Base-by-base conservation (phyloP, 106 monocot genomes). In the Cymbidium sinense region DNA sequence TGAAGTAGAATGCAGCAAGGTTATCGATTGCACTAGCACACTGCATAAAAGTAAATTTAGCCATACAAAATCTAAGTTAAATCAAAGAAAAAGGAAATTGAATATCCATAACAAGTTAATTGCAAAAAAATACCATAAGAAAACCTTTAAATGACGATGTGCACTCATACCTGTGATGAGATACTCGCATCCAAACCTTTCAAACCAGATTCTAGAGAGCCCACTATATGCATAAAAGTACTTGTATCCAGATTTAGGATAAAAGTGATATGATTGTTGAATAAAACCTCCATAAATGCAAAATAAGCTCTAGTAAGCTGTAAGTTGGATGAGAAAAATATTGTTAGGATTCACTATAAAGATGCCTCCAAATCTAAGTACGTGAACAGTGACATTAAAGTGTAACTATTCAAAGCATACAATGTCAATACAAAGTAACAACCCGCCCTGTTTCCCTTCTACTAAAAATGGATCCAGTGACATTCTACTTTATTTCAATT, bases 11-110 rank as follows among this genome's bases (percentile, higher is more conserved):
- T 13, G 88, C 82, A 78, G 98, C 98, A 29, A 98, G 84, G 64
- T 92, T 88, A 83, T 98, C 98, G 62, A 98, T 80, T 55, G 98
- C 90, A 84, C 88, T 86, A 70, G 98, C 98, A 86, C 98, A 98
- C 98, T 98, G 70, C 27, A 39, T 43, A 34, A 20, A 70, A 80
- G 54, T 34, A 67, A 67, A 37, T 35, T 43, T 73, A 43, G 58
- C 27, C 70, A 77, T 37, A 3, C 27, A 62, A 25, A 47, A 30
- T 27, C 3, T 2, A 17, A 30, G 30, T 11, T 3, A 2, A 15
- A 30, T 31, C 13, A 3, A n/a, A 67, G 15, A 67, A 33, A 67
- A 3, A 31, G 33, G 31, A 25, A 67, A 13, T 30, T 33, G 67
- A 67, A 23, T 67, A 67, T 67, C 30, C 15, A 31, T 4, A 33